Percentiles rank a stretch among this genome's conserved stretches.
Evolutionary conservation across 331 rosid species (phyloP).

Genomic region (Saraca asoca): DNA sequence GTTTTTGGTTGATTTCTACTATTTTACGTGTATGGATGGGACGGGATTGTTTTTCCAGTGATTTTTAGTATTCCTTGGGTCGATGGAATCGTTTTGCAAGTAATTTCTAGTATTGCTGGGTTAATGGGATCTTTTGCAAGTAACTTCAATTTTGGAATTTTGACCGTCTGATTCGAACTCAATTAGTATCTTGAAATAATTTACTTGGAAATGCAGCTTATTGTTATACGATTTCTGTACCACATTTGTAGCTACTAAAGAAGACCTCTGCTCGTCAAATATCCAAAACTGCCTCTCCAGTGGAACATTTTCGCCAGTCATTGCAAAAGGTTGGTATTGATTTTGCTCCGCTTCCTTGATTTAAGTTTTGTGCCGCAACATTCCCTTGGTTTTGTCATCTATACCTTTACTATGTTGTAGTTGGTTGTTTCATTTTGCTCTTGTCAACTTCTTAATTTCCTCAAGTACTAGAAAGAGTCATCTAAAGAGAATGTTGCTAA

Average conservation of each 20-base stretch:
- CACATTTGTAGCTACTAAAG: constrained; percentile 81
- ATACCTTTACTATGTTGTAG: constrained; percentile 7
- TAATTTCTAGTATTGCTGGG: background rate
- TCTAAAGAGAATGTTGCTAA: background rate
- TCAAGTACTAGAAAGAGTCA: background rate
- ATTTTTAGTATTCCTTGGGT: too few species aligned
- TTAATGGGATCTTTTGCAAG: background rate
- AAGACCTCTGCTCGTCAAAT: constrained; percentile 80
- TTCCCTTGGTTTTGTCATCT: background rate
- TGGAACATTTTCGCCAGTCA: constrained; percentile 78
- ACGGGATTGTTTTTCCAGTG: constrained; percentile 13
- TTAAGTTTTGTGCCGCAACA: background rate
- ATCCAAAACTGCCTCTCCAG: constrained; percentile 76
- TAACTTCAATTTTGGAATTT: constrained; percentile 23
- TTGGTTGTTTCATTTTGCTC: constrained; percentile 12
- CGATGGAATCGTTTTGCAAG: too few species aligned
- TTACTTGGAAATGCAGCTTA: constrained; percentile 70
- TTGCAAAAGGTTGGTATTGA: constrained; percentile 65
- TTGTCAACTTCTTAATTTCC: background rate
- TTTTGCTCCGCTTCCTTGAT: constrained; percentile 15
- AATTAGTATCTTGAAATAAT: constrained; percentile 46
- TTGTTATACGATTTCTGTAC: constrained; percentile 64
- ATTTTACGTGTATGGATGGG: background rate
- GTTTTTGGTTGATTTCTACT: background rate
- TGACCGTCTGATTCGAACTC: constrained; percentile 23